Evolutionary conservation across 2,329 filamentous ascomycete genomes (phyloP).

Genomic region (Biscogniauxia mediterranea): DNA sequence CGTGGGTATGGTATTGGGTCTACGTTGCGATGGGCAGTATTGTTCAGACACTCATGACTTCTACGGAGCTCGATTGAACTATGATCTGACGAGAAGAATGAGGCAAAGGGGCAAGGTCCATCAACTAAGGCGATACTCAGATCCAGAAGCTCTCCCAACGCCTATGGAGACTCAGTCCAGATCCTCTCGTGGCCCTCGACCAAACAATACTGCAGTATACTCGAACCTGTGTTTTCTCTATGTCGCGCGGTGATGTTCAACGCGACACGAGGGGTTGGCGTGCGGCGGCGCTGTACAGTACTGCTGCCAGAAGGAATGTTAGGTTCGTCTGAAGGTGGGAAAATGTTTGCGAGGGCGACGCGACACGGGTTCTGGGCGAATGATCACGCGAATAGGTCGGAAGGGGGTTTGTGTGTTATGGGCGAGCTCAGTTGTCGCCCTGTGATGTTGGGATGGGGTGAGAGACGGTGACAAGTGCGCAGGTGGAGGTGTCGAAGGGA

Average conservation of each 20-base stretch:
- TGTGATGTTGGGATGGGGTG: conserved; percentile 6
- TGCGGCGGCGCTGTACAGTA: background rate
- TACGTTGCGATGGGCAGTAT: conserved; percentile 25
- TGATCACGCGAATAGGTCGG: background rate
- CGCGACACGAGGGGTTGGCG: background rate
- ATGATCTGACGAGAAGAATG: conserved; percentile 25
- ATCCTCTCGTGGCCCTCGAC: background rate
- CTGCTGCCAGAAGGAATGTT: background rate
- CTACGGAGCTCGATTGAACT: conserved; percentile 32
- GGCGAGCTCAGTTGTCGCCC: background rate
- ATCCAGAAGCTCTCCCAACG: background rate
- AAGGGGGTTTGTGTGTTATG: background rate
- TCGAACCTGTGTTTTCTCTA: background rate
- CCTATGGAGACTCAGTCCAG: background rate
- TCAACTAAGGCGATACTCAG: conserved; percentile 3
- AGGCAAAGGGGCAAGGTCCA: conserved; percentile 17
- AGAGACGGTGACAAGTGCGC: conserved; percentile 10
- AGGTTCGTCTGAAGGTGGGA: background rate
- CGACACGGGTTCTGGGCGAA: background rate
- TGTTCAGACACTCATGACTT: conserved; percentile 34
- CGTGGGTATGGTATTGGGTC: conserved; percentile 17
- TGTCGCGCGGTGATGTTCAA: background rate
- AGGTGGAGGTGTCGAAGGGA: conserved; percentile 12
- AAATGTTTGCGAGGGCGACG: background rate
- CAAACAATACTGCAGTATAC: background rate